A percentile compares a stretch with the other conserved stretches of the same genome.
Evolutionary conservation across 2,329 filamentous ascomycete species (phyloP).

Genomic region (Magnaporthiopsis incrustans): DNA sequence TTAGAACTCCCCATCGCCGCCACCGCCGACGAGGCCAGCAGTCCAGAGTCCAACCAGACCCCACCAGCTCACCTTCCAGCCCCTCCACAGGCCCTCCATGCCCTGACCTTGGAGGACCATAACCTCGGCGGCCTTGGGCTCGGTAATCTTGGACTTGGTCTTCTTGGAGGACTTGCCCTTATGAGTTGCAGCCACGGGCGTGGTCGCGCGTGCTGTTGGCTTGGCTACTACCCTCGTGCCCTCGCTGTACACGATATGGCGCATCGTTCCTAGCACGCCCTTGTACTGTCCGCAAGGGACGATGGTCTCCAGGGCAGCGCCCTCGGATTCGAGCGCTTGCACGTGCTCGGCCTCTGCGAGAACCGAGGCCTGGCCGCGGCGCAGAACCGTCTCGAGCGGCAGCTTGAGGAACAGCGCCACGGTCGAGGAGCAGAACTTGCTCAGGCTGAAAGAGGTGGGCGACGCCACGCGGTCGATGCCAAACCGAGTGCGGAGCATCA

Average conservation of each 20-base stretch:
- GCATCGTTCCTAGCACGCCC: constrained; percentile 88
- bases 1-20: constrained; percentile 54
- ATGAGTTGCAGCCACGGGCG: constrained; percentile 19
- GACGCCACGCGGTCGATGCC: constrained; percentile 74
- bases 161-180: constrained; percentile 22
- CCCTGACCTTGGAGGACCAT: constrained; percentile 57
- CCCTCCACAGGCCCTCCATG: constrained; percentile 59
- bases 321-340: constrained; percentile 33
- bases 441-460: constrained; percentile 72
- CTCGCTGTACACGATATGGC: constrained; percentile 76
- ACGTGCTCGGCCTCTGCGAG: constrained; percentile 47
- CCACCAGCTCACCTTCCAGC: constrained; percentile 74
- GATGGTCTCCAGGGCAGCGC: constrained; percentile 53
- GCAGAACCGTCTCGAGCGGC: constrained; percentile 84
- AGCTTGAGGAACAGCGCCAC: constrained; percentile 79
- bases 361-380: constrained; percentile 76
- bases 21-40: constrained; percentile 53
- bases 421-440: constrained; percentile 72
- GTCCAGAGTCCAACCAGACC: constrained; percentile 68
- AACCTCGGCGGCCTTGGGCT: constrained; percentile 22
- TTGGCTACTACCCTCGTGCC: constrained; percentile 48
- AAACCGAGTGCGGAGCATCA: constrained; percentile 79
- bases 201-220: constrained; percentile 13
- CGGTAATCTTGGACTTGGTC: constrained; percentile 21
- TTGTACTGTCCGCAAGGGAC: constrained; percentile 73